A percentile compares a stretch with the other conserved stretches of the same genome.
Conservation (phyloP, 345 rosid genomes). For the Pseudoturritis turrita region DNA sequence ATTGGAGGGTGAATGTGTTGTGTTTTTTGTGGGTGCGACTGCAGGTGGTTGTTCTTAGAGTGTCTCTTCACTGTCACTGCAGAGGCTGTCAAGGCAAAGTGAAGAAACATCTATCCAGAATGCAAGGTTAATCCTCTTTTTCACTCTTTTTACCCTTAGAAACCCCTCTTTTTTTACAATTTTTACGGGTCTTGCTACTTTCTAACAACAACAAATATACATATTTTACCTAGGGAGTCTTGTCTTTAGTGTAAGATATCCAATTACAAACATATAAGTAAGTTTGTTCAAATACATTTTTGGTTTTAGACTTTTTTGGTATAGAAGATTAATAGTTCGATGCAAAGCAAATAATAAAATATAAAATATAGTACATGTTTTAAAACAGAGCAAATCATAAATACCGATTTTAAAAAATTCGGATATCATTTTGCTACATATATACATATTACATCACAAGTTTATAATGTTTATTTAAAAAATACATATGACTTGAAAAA, state of each 20-base stretch:
- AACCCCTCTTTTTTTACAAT: neutral
- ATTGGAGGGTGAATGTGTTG: neutral
- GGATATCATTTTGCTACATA: too few relatives aligned
- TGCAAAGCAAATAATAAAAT: too few relatives aligned
- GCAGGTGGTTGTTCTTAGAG: constrained; percentile 87
- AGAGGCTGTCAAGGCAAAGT: constrained; percentile 89
- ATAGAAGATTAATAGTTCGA: neutral
- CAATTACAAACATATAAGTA: neutral
- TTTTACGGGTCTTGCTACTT: neutral
- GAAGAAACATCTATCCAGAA: constrained; percentile 85
- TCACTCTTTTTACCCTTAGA: neutral
- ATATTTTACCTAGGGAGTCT: neutral
- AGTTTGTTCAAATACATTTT: neutral
- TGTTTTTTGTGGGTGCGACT: neutral
- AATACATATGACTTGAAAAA: too few relatives aligned
- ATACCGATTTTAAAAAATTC: too few relatives aligned
- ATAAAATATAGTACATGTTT: too few relatives aligned
- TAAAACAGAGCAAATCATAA: too few relatives aligned
- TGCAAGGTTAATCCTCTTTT: constrained; percentile 57
- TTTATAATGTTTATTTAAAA: too few relatives aligned
- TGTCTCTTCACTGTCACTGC: constrained; percentile 70
- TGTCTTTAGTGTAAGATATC: neutral
- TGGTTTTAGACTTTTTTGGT: neutral
- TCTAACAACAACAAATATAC: neutral
- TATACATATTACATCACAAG: too few relatives aligned